Evolutionary conservation across 148 eudicot species (phyloP), one percentile per base, ranked within the genome.

Genomic region (Rhododendron griersonianum): DNA sequence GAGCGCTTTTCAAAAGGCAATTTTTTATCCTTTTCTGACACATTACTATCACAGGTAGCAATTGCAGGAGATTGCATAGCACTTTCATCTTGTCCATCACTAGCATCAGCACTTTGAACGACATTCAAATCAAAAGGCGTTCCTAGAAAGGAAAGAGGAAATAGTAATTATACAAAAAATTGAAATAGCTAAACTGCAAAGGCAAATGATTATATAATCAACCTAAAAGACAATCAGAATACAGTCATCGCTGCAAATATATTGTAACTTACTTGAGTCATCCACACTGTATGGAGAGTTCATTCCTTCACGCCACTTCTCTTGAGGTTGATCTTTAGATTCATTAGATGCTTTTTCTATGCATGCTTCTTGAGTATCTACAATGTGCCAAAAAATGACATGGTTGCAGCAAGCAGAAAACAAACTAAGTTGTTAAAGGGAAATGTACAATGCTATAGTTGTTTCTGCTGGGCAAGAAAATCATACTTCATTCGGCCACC

Each of bases 41-140:
- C 84, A 82, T 19, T 81, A 6, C 3, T 19, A 35, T 11, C 48
- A 35, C 28, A 19, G 23, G 15, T 18, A 18, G 33, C 19, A 61
- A 51, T 53, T 51, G 41, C 25, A 18, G 83, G 61, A 53, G 63
- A 81, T 81, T 1, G 83, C 83, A 81, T 7, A 30, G 84, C 33
- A 59, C 15, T 82, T 82, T 37, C 84, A 11, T 59, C 84, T 57
- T 11, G 84, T 82, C 84, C 55, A 50, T 35, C 74, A 39, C 74
- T 61, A 59, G 74, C 35, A 0, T 59, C 74, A 19, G 18, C 74
- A 61, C 25, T 30, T 55, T 81, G 83, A 7, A 18, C 21, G 83
- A 81, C 83, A 53, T 37, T 35, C 47, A 28, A 30, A 33, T 81
- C 18, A 41, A 50, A 53, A 44, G 67, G 33, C 30, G 19, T 8